Evolutionary conservation across 179 eudicot species (phyloP).

Genomic region (Silene vulgaris): DNA sequence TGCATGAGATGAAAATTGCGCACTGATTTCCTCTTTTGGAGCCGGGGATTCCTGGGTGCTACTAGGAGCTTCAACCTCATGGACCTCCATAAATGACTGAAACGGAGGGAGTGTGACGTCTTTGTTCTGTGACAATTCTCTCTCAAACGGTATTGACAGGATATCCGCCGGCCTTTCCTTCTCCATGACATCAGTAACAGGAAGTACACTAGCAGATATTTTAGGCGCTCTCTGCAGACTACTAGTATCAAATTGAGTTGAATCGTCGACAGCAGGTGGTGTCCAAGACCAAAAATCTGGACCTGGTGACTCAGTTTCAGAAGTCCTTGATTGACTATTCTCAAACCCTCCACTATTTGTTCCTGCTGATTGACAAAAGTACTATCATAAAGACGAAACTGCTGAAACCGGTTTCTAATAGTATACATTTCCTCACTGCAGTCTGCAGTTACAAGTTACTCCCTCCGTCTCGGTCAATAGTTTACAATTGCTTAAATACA

Average conservation of each 20-base stretch:
- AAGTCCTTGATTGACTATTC: conserved; percentile 26
- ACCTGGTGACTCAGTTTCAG: conserved; percentile 53
- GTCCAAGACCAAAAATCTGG: conserved; percentile 90
- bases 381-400: neutral
- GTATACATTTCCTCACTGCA: too few species aligned
- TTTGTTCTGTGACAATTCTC: conserved; percentile 34
- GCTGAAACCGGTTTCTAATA: too few species aligned
- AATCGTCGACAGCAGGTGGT: conserved; percentile 49
- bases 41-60: conserved; percentile 30
- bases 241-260: conserved; percentile 19
- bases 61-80: conserved; percentile 24
- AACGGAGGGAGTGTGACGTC: conserved; percentile 59
- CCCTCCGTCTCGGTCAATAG: too few species aligned
- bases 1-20: too few species aligned
- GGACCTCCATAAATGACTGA: conserved; percentile 56
- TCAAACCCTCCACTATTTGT: conserved; percentile 24
- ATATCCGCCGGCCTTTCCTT: conserved; percentile 42
- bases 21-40: conserved; percentile 39
- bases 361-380: conserved; percentile 32
- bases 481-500: too few species aligned
- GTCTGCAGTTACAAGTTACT: too few species aligned
- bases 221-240: conserved; percentile 28
- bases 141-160: conserved; percentile 63
- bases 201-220: conserved; percentile 28
- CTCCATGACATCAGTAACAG: conserved; percentile 42